Conservation (phyloP, 495 filamentous ascomycete species). For the Rhypophila decipiens region DNA sequence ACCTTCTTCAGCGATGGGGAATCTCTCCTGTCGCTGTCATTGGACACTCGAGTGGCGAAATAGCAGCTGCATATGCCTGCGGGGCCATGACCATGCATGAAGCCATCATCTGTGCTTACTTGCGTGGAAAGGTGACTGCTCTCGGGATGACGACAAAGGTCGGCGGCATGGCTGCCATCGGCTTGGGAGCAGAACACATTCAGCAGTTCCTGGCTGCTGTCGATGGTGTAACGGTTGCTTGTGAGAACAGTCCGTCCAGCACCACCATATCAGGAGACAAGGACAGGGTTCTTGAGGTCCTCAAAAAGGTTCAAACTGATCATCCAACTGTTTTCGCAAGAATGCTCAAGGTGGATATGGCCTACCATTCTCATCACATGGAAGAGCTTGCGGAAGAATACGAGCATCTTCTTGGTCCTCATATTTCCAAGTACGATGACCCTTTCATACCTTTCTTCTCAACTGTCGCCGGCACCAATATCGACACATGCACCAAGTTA, state of each 20-base stretch:
- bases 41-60: slow-evolving; percentile 29
- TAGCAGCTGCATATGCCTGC: slow-evolving; percentile 22
- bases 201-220: slow-evolving; percentile 18
- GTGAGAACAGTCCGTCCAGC: slow-evolving; percentile 35
- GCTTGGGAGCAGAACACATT: neutral
- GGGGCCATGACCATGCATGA: slow-evolving; percentile 17
- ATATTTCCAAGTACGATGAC: neutral
- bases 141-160: neutral
- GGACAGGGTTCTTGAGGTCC: slow-evolving; percentile 19
- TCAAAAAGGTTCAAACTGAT: neutral
- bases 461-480: neutral
- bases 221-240: slow-evolving; percentile 35
- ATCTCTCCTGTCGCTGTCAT: slow-evolving; percentile 17
- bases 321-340: slow-evolving; percentile 10
- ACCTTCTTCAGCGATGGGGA: slow-evolving; percentile 10
- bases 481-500: too few relatives aligned
- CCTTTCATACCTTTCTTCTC: neutral
- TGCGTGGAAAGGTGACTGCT: slow-evolving; percentile 1
- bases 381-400: too few relatives aligned
- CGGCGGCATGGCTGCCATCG: slow-evolving; percentile 37
- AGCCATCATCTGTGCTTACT: slow-evolving; percentile 13
- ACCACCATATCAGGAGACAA: slow-evolving; percentile 40
- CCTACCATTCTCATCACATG: slow-evolving; percentile 23
- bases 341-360: slow-evolving; percentile 23
- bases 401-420: neutral